These are phyloP conservation scores for Nadsonia commutata DNA, from an alignment of 1,139 yeast species.

Conservation along the genomic window DNA sequence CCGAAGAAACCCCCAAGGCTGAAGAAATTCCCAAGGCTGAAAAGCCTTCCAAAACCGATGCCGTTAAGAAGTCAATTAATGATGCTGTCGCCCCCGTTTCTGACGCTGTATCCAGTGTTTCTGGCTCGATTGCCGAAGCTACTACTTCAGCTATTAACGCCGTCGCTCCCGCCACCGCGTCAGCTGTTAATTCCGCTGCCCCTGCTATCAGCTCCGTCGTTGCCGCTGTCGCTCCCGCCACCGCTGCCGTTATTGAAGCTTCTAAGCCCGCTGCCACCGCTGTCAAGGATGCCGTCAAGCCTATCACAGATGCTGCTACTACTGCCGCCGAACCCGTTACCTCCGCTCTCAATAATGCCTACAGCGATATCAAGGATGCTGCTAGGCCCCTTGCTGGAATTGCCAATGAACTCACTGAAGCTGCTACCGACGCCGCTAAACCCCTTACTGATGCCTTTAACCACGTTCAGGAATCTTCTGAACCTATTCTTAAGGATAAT, in stretches of 20 bases:
- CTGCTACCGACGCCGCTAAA: neutral
- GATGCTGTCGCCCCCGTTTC: constrained; percentile 3
- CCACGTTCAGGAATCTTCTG: neutral
- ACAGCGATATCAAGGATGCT: constrained; percentile 3
- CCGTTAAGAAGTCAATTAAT: constrained; percentile 3
- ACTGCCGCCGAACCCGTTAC: constrained; percentile 11
- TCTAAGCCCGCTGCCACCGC: constrained; percentile 8
- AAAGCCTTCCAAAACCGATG: constrained; percentile 1
- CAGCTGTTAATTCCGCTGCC: constrained; percentile 2
- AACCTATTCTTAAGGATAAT: neutral
- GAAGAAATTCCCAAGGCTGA: constrained; percentile 6
- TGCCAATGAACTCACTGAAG: neutral
- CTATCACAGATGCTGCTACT: constrained; percentile 9
- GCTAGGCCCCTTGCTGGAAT: constrained; percentile 1
- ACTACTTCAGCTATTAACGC: constrained; percentile 9
- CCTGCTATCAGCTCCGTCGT: constrained; percentile 3
- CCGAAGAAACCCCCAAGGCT: constrained; percentile 12
- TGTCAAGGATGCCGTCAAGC: constrained; percentile 10
- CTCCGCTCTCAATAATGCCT: constrained; percentile 8
- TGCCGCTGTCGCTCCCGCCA: constrained; percentile 4
- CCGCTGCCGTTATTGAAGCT: constrained; percentile 7
- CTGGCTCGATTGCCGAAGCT: constrained; percentile 7
- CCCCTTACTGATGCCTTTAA: neutral
- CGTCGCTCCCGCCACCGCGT: constrained; percentile 2
- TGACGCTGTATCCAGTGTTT: constrained; percentile 7